These are phyloP conservation scores for Ceratocystis papillata DNA, from an alignment of 2,329 filamentous ascomycete species.

Conservation along the genomic window DNA sequence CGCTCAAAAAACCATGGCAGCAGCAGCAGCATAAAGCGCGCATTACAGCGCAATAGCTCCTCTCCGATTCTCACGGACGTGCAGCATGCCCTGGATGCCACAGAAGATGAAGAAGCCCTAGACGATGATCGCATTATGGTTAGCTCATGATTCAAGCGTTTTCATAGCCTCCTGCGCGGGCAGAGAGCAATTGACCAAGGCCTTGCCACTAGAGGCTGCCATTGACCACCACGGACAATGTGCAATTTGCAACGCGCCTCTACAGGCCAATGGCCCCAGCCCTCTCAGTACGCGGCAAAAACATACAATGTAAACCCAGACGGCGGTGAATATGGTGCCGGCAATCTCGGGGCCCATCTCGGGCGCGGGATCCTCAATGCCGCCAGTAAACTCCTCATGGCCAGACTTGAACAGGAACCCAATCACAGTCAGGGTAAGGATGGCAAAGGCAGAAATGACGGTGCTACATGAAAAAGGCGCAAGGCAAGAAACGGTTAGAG, in stretches of 20 bases:
- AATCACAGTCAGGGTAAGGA: slow-evolving; percentile 53
- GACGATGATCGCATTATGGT: background rate
- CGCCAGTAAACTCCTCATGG: slow-evolving; percentile 76
- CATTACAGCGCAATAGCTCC: slow-evolving; percentile 66
- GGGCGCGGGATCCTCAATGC: slow-evolving; percentile 55
- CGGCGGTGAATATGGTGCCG: slow-evolving; percentile 73
- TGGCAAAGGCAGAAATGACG: slow-evolving; percentile 55
- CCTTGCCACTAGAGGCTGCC: background rate
- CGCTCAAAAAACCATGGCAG: slow-evolving; percentile 13
- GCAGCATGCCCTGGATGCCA: slow-evolving; percentile 75
- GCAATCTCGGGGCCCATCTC: slow-evolving; percentile 68
- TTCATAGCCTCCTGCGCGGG: no score
- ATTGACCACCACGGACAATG: background rate
- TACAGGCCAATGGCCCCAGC: background rate
- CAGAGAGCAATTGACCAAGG: background rate
- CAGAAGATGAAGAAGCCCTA: slow-evolving; percentile 88
- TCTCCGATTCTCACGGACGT: slow-evolving; percentile 63
- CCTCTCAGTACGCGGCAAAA: background rate
- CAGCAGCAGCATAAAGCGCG: slow-evolving; percentile 12
- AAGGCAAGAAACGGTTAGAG: background rate
- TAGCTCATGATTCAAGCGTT: background rate
- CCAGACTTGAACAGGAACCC: slow-evolving; percentile 64
- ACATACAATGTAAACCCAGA: slow-evolving; percentile 79
- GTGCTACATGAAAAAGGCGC: slow-evolving; percentile 46
- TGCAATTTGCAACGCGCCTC: background rate